phyloP scores from a whole-genome alignment of 257 asterid species.

The Solanum boliviense region DNA sequence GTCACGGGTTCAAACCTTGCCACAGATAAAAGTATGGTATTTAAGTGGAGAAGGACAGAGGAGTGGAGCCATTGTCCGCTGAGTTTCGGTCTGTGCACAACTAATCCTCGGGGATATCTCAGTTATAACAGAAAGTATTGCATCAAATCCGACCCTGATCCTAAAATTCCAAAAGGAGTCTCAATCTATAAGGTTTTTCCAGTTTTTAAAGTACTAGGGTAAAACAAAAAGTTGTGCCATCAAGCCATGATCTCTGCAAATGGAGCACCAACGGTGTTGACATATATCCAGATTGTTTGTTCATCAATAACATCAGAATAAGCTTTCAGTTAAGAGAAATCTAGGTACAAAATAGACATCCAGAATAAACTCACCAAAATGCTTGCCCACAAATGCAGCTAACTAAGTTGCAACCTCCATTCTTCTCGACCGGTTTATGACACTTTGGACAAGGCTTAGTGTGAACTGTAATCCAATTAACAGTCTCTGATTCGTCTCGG shows the following conservation, averaged over 20 bases:
- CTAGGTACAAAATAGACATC: neutral
- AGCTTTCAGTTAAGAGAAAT: neutral
- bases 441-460: slow-evolving; percentile 97
- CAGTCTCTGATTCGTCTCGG: slow-evolving; percentile 93
- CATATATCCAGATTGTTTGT: neutral
- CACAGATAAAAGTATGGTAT: neutral
- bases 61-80: neutral
- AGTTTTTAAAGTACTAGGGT: neutral
- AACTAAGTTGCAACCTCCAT: slow-evolving; percentile 93
- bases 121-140: neutral
- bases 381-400: slow-evolving; percentile 94
- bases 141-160: neutral
- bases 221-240: neutral
- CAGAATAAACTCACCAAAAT: slow-evolving; percentile 53
- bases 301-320: neutral
- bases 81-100: neutral
- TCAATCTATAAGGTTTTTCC: neutral
- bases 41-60: neutral
- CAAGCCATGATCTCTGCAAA: neutral
- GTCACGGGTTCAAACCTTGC: neutral
- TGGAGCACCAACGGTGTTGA: neutral
- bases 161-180: neutral
- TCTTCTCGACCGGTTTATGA: slow-evolving; percentile 93
- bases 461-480: slow-evolving; percentile 83
- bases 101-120: neutral